These are phyloP conservation scores for Globisporangium nodosum DNA, from an alignment of 352 stramenopile species.

Conservation along the genomic window DNA sequence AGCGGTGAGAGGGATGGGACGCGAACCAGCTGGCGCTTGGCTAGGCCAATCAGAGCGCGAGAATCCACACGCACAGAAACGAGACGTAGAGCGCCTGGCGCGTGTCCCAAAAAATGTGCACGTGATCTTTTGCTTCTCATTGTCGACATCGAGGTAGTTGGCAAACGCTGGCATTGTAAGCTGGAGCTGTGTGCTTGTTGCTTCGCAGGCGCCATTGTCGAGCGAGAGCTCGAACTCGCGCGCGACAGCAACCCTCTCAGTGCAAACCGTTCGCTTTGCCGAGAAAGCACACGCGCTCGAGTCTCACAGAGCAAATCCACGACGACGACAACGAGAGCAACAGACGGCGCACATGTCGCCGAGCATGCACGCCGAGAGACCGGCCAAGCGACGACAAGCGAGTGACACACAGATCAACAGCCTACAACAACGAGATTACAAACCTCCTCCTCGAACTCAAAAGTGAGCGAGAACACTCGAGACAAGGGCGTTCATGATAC, in stretches of 20 bases:
- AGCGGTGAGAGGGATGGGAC: constrained; percentile 11
- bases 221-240: no score
- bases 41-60: constrained; percentile 3
- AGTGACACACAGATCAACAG: background rate
- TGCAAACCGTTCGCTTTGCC: no score
- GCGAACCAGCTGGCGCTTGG: constrained; percentile 1
- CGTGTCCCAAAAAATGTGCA: constrained; percentile 1
- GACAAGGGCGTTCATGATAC: no score
- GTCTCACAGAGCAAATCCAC: no score
- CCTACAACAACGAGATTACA: background rate
- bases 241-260: no score
- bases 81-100: background rate
- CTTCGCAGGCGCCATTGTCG: no score
- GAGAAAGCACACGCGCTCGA: no score
- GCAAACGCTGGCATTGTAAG: no score
- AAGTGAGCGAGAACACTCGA: no score
- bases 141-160: background rate
- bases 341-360: background rate
- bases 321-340: background rate
- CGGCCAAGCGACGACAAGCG: background rate
- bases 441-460: no score
- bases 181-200: no score
- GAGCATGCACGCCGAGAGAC: background rate
- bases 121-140: background rate
- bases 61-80: background rate